phyloP scores from a whole-genome alignment of 2,329 filamentous ascomycete species.

The Diaporthe sp. region DNA sequence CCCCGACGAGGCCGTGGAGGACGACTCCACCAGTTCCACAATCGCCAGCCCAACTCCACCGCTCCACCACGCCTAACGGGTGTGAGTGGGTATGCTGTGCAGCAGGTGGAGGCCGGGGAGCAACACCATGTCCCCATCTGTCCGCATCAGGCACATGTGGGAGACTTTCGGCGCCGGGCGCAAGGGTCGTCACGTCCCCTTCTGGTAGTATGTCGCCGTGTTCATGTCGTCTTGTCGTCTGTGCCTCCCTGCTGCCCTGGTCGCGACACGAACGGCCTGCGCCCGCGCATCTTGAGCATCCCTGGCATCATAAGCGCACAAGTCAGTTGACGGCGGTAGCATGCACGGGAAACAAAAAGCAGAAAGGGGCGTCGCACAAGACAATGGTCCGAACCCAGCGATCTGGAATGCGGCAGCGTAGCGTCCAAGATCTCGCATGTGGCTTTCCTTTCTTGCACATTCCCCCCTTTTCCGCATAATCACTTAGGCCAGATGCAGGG shows the following conservation, averaged over 20 bases:
- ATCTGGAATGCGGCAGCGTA: slow-evolving; percentile 22
- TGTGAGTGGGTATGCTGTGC: slow-evolving; percentile 13
- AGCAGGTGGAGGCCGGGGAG: slow-evolving; percentile 15
- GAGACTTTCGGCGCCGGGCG: neutral
- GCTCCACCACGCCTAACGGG: slow-evolving; percentile 19
- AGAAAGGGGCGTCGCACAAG: neutral
- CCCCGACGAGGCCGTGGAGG: neutral
- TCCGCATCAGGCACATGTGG: slow-evolving; percentile 19
- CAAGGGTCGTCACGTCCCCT: neutral
- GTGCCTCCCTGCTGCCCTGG: neutral
- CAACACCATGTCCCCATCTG: slow-evolving; percentile 3
- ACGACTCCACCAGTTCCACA: slow-evolving; percentile 16
- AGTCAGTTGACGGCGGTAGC: neutral
- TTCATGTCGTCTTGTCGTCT: neutral
- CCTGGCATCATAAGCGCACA: neutral
- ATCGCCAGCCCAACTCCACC: slow-evolving; percentile 14
- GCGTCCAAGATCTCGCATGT: slow-evolving; percentile 28
- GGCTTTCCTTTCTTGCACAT: neutral
- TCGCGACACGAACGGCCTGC: neutral
- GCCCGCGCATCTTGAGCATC: neutral
- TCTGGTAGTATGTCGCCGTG: neutral
- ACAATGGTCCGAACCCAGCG: slow-evolving; percentile 27
- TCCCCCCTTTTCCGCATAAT: neutral
- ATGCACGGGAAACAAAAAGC: slow-evolving; percentile 1
- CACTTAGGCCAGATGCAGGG: neutral